These are phyloP conservation scores for Tephrocybe sp. DNA, from an alignment of 768 basidiomycete species.

Conservation along the genomic window DNA sequence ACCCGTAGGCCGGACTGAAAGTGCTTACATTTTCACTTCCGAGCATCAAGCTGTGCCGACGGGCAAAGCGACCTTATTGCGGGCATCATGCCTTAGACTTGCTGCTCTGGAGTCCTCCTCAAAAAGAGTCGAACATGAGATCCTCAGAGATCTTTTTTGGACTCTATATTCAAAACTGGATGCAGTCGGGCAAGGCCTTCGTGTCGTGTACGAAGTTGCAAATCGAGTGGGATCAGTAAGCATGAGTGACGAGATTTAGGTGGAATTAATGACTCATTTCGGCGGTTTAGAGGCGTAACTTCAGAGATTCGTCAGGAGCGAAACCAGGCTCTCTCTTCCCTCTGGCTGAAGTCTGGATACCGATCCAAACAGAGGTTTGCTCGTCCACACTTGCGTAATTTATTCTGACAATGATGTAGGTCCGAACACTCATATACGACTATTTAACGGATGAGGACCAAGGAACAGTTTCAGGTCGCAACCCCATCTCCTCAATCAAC, in stretches of 20 bases:
- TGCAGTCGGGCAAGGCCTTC: constrained; percentile 87
- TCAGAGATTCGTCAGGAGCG: constrained; percentile 80
- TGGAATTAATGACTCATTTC: neutral
- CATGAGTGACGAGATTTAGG: constrained; percentile 13
- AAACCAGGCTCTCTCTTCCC: constrained; percentile 79
- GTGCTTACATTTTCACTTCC: constrained; percentile 48
- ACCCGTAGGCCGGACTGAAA: constrained; percentile 41
- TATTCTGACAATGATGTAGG: constrained; percentile 39
- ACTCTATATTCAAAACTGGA: constrained; percentile 94
- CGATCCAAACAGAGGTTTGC: constrained; percentile 84
- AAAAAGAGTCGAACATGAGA: constrained; percentile 78
- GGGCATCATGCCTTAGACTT: constrained; percentile 58
- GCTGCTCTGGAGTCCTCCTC: constrained; percentile 71
- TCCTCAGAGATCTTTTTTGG: constrained; percentile 92
- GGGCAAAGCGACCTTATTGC: constrained; percentile 30
- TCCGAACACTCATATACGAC: constrained; percentile 79
- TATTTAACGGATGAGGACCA: constrained; percentile 93
- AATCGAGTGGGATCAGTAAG: constrained; percentile 89
- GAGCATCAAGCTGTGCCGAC: constrained; percentile 23
- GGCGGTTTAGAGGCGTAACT: constrained; percentile 76
- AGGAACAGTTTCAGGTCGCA: constrained; percentile 72
- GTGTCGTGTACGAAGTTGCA: constrained; percentile 87
- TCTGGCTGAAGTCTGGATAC: constrained; percentile 81
- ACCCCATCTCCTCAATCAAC: constrained; percentile 91
- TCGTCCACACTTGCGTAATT: neutral